Evolutionary conservation across 257 asterid genomes (phyloP).

Genomic region (Solanum lycopersicoides): DNA sequence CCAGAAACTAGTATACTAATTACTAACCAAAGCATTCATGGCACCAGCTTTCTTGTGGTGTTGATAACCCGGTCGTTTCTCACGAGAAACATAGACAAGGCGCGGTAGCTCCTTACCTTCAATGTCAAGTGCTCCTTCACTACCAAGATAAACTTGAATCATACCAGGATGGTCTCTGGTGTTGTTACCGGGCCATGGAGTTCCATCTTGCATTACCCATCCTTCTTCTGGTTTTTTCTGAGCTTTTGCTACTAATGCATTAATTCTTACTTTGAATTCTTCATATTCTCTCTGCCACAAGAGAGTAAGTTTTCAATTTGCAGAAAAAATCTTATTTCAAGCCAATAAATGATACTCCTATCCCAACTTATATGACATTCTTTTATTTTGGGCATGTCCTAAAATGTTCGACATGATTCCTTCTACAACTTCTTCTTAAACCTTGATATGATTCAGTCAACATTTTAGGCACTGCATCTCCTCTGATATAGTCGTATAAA

Average conservation of each 20-base stretch:
- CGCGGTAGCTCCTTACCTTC: constrained; percentile 83
- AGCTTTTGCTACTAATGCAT: constrained; percentile 73
- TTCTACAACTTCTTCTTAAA: not conserved
- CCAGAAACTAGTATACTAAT: not conserved
- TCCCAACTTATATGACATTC: not conserved
- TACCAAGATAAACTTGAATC: constrained; percentile 87
- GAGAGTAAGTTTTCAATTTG: not conserved
- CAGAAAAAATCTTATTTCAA: not conserved
- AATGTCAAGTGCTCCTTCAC: constrained; percentile 80
- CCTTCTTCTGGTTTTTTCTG: constrained; percentile 90
- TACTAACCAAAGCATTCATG: constrained; percentile 64
- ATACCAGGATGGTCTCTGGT: constrained; percentile 86
- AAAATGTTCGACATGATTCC: not conserved
- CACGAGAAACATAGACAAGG: constrained; percentile 76
- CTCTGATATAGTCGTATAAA: not conserved
- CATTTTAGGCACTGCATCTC: not conserved
- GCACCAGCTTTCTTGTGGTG: constrained; percentile 95
- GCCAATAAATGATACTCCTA: not conserved
- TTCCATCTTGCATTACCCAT: constrained; percentile 89
- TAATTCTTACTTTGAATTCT: constrained; percentile 73
- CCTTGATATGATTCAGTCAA: not conserved
- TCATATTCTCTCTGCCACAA: constrained; percentile 70
- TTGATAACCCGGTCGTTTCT: constrained; percentile 71
- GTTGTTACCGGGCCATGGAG: constrained; percentile 90
- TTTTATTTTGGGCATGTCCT: not conserved